phyloP scores from a whole-genome alignment of 768 basidiomycete genomes.

The Cyclocybe cylindracea region DNA sequence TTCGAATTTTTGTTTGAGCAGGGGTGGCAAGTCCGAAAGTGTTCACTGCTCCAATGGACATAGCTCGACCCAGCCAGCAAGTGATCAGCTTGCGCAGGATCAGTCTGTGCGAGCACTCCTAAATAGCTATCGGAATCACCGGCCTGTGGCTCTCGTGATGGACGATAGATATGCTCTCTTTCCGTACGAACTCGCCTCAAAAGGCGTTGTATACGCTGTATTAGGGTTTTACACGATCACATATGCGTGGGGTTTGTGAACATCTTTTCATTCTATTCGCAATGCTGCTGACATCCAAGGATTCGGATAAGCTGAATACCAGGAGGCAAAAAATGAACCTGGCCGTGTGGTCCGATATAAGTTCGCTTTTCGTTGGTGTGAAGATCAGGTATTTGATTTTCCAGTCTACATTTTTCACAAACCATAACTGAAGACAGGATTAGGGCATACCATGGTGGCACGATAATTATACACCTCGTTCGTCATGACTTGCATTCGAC shows the following conservation, averaged over 20 bases:
- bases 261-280: slow-evolving; percentile 4
- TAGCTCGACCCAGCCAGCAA: slow-evolving; percentile 41
- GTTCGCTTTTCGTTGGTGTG: slow-evolving; percentile 85
- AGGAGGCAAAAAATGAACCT: slow-evolving; percentile 45
- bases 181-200: slow-evolving; percentile 62
- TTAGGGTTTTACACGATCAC: slow-evolving; percentile 75
- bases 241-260: slow-evolving; percentile 64
- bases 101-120: slow-evolving; percentile 72
- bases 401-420: background rate
- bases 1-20: slow-evolving; percentile 21
- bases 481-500: background rate
- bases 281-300: background rate
- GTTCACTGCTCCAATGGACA: slow-evolving; percentile 44
- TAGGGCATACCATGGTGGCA: slow-evolving; percentile 54
- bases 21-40: slow-evolving; percentile 72
- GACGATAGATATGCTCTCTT: slow-evolving; percentile 76
- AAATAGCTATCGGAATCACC: slow-evolving; percentile 49
- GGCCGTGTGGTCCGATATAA: slow-evolving; percentile 75
- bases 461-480: background rate
- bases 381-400: slow-evolving; percentile 49
- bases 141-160: slow-evolving; percentile 69
- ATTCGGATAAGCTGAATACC: slow-evolving; percentile 56
- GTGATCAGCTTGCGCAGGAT: slow-evolving; percentile 69
- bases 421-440: background rate
- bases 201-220: slow-evolving; percentile 48